phyloP scores from a whole-genome alignment of 768 basidiomycete genomes.

The Cystobasidium onofrii region DNA sequence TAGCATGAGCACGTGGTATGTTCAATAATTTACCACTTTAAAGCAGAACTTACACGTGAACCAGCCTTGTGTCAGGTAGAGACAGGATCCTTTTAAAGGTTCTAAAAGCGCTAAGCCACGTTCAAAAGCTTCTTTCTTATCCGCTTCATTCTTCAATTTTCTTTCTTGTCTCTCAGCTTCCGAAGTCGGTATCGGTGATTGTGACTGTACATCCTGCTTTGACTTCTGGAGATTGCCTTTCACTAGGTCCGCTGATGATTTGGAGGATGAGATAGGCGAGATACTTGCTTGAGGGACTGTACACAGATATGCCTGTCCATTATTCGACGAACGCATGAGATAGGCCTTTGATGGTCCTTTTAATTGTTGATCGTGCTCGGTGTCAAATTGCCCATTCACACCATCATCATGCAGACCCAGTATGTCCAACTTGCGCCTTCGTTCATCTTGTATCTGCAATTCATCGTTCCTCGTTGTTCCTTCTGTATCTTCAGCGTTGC shows the following conservation, averaged over 20 bases:
- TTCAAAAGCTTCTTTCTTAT: constrained; percentile 33
- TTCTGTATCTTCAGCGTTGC: neutral
- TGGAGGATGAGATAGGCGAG: neutral
- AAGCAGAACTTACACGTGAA: constrained; percentile 89
- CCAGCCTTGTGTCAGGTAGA: constrained; percentile 77
- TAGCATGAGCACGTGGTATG: neutral
- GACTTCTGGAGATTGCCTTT: constrained; percentile 2
- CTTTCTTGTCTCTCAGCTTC: constrained; percentile 1
- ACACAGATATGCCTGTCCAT: constrained; percentile 41
- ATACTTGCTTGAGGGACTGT: constrained; percentile 26
- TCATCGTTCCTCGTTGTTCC: neutral
- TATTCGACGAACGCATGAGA: constrained; percentile 35
- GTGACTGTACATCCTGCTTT: neutral
- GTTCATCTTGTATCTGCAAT: neutral
- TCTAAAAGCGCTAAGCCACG: constrained; percentile 38
- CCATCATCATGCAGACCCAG: constrained; percentile 6
- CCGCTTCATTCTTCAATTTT: constrained; percentile 4
- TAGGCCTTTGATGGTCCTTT: constrained; percentile 20
- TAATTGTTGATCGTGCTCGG: neutral
- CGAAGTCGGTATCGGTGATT: neutral
- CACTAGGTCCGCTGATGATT: neutral
- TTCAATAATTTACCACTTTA: neutral
- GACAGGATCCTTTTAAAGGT: constrained; percentile 35
- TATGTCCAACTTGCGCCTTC: neutral
- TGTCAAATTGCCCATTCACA: neutral